phyloP scores from a whole-genome alignment of 768 basidiomycete species.

The Tephrocybe sp. region DNA sequence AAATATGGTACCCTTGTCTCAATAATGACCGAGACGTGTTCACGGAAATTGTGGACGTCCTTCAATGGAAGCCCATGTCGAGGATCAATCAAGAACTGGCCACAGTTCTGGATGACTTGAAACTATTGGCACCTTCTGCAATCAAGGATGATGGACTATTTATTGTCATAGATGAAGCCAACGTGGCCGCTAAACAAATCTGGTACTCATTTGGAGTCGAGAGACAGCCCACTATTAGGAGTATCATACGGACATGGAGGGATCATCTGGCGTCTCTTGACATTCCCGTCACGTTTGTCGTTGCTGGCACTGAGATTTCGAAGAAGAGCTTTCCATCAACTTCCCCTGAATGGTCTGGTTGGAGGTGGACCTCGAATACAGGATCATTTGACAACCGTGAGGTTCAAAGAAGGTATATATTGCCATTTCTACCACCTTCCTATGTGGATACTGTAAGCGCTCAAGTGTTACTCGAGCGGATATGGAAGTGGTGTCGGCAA shows the following conservation, averaged over 20 bases:
- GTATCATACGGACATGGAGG: too few relatives aligned
- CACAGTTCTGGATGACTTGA: background rate
- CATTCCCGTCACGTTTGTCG: background rate
- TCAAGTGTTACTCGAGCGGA: background rate
- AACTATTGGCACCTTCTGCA: background rate
- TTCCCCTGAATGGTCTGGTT: background rate
- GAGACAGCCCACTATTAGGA: background rate
- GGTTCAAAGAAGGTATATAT: background rate
- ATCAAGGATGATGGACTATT: too few relatives aligned
- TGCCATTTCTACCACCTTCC: background rate
- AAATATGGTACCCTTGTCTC: background rate
- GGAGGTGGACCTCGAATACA: background rate
- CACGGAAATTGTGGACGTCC: background rate
- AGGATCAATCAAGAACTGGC: background rate
- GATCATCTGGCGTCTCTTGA: background rate
- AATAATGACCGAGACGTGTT: background rate
- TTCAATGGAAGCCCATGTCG: background rate
- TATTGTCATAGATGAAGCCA: too few relatives aligned
- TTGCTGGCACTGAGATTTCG: background rate
- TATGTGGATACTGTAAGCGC: background rate
- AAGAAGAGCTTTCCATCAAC: background rate
- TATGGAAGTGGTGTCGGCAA: conserved; percentile 1
- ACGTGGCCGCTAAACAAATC: too few relatives aligned
- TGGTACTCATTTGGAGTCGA: background rate
- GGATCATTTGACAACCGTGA: background rate